These are phyloP conservation scores for Metarhizium brunneum DNA, from an alignment of 2,329 filamentous ascomycete genomes.

Conservation along the genomic window DNA sequence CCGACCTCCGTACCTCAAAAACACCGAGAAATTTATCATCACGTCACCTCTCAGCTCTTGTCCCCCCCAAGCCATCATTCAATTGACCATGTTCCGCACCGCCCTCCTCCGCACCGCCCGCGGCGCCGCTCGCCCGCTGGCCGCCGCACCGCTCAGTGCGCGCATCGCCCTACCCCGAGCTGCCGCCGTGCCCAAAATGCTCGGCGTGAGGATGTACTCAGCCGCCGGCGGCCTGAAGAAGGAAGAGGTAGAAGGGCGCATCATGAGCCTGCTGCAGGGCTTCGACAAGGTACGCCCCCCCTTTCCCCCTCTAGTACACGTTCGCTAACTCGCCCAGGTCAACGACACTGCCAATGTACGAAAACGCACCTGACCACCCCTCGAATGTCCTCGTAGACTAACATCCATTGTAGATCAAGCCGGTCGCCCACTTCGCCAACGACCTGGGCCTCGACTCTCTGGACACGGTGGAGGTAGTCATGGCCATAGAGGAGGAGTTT, in stretches of 20 bases:
- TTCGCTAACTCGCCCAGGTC: conserved; percentile 41
- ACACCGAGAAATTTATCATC: conserved; percentile 39
- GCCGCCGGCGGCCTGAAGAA: conserved; percentile 69
- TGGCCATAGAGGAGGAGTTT: conserved; percentile 95
- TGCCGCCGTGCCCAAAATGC: conserved; percentile 24
- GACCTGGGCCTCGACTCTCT: conserved; percentile 95
- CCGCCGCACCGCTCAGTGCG: conserved; percentile 49
- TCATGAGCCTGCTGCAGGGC: conserved; percentile 85
- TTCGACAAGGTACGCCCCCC: conserved; percentile 68
- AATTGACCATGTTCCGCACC: conserved; percentile 70
- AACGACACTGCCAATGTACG: conserved; percentile 55
- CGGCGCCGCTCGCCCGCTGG: conserved; percentile 36
- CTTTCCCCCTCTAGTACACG: background rate
- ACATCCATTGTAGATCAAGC: conserved; percentile 56
- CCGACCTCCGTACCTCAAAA: conserved; percentile 18
- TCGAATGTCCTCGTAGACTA: background rate
- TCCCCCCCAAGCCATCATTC: conserved; percentile 2
- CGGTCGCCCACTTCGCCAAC: conserved; percentile 84
- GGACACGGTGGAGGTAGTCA: conserved; percentile 98
- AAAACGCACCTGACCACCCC: conserved; percentile 7
- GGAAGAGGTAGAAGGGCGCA: conserved; percentile 82
- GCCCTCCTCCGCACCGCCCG: conserved; percentile 72
- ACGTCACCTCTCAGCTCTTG: conserved; percentile 4
- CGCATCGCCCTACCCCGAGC: conserved; percentile 43
- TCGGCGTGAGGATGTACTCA: conserved; percentile 73